phyloP scores from a whole-genome alignment of 495 filamentous ascomycete species.

The Bacidia rubella region DNA sequence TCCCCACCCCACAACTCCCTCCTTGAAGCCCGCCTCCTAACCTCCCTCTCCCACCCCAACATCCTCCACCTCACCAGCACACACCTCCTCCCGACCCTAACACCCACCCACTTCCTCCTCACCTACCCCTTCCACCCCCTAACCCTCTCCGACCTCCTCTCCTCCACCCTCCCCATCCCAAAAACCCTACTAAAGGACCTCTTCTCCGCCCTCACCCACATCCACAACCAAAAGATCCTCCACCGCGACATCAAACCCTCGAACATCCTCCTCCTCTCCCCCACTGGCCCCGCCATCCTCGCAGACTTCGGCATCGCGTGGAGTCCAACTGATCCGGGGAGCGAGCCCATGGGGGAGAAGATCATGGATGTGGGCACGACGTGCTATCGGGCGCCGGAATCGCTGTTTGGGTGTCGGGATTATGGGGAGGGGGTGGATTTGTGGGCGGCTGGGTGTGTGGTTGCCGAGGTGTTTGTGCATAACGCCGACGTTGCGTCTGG shows the following conservation, averaged over 20 bases:
- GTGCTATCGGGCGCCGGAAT: conserved; percentile 78
- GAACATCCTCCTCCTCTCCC: conserved; percentile 62
- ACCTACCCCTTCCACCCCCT: conserved; percentile 73
- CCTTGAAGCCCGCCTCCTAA: conserved; percentile 64
- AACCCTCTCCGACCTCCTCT: conserved; percentile 53
- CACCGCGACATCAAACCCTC: conserved; percentile 92
- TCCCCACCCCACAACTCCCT: conserved; percentile 66
- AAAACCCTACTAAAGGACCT: conserved; percentile 44
- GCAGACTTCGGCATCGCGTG: conserved; percentile 90
- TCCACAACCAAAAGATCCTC: conserved; percentile 65
- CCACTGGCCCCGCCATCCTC: conserved; percentile 57
- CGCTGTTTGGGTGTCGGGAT: conserved; percentile 66
- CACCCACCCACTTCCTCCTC: conserved; percentile 51
- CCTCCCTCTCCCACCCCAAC: conserved; percentile 29
- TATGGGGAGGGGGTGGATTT: conserved; percentile 68
- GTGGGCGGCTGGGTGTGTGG: conserved; percentile 79
- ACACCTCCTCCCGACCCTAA: conserved; percentile 53
- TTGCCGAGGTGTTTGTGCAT: conserved; percentile 45
- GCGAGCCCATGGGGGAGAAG: conserved; percentile 55
- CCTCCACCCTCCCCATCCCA: conserved; percentile 27
- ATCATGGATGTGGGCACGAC: conserved; percentile 90
- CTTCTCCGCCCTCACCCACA: conserved; percentile 55
- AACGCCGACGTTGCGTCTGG: conserved; percentile 7
- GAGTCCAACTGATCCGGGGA: conserved; percentile 44
- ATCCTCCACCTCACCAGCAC: conserved; percentile 58